Evolutionary conservation across 176 grass and related monocot genomes (phyloP), one percentile per base, ranked within the genome.

Genomic region (Musa troglodytarum): DNA sequence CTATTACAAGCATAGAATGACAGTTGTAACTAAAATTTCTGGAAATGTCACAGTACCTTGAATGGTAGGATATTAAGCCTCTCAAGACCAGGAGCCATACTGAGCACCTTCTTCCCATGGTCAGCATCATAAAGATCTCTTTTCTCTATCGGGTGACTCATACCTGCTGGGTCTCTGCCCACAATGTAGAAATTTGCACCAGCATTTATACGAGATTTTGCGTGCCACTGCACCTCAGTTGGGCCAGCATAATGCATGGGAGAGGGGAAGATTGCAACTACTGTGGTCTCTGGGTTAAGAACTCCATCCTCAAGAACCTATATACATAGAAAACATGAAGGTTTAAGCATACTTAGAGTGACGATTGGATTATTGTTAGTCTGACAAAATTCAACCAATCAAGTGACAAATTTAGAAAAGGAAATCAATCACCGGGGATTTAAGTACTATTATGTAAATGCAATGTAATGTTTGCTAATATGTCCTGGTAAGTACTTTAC

Each of bases 121-220:
- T 98, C 94, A 34, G 94, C 90, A 87, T 98, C 90, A 91, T 93
- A 98, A 70, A 98, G 82, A 66, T 98, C 94, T 81, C 90, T 85
- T 63, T 98, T 91, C 51, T 87, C 86, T 9, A 64, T 83, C 8
- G 94, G 94, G 51, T 98, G 86, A 16, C 86, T 77, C 94, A 98
- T 98, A 59, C 94, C 94, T 78, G 94, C 94, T 80, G 94, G 94
- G 52, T 98, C 94, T 68, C 94, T 89, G 72, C 94, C 94, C 72
- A 98, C 94, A 70, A 98, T 98, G 67, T 98, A 98, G 84, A 98
- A 98, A 81, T 98, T 91, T 52, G 94, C 94, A 71, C 94, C 94
- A 23, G 94, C 94, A 87, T 98, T 98, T 51, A 93, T 89, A 29
- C 94, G 94, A 68, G 94, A 83, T 56, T 98, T 98, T 69, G 94